Percentiles rank a stretch among this genome's conserved stretches.
These are phyloP conservation scores for Lactifluus subvellereus DNA, from an alignment of 768 basidiomycete genomes.

Conservation along the genomic window DNA sequence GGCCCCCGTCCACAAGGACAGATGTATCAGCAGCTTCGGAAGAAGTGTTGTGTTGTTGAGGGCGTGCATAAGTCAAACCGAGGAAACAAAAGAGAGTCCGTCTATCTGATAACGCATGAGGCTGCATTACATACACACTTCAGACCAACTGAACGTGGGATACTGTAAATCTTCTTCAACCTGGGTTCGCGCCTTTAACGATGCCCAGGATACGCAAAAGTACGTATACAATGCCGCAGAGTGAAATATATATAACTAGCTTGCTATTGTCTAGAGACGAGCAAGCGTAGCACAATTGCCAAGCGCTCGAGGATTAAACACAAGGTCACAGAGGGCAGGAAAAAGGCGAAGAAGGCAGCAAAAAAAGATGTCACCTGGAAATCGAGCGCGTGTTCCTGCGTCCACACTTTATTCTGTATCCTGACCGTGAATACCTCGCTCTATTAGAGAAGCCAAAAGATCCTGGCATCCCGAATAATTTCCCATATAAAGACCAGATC, in stretches of 20 bases:
- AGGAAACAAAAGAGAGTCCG: too few species aligned
- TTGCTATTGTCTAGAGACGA: slow-evolving; percentile 55
- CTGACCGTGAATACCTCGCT: background rate
- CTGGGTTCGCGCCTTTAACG: background rate
- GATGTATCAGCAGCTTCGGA: too few species aligned
- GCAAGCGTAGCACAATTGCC: slow-evolving; percentile 69
- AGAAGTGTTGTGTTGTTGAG: too few species aligned
- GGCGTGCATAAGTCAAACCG: too few species aligned
- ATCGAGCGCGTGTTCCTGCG: slow-evolving; percentile 55
- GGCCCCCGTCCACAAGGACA: too few species aligned
- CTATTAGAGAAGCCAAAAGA: slow-evolving; percentile 72
- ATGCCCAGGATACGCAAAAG: slow-evolving; percentile 28
- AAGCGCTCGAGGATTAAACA: slow-evolving; percentile 67
- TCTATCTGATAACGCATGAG: too few species aligned
- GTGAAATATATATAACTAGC: background rate
- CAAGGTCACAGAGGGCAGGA: slow-evolving; percentile 69
- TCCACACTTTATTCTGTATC: slow-evolving; percentile 2
- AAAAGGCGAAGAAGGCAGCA: slow-evolving; percentile 66
- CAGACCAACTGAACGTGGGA: too few species aligned
- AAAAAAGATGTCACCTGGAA: slow-evolving; percentile 87
- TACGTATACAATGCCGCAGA: background rate
- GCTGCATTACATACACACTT: background rate
- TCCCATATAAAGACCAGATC: slow-evolving; percentile 92
- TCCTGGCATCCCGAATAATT: slow-evolving; percentile 88
- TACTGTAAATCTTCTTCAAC: background rate